Evolutionary conservation across 192 early-diverging fungal species (phyloP).

Genomic region (Phlyctochytrium planicorne): DNA sequence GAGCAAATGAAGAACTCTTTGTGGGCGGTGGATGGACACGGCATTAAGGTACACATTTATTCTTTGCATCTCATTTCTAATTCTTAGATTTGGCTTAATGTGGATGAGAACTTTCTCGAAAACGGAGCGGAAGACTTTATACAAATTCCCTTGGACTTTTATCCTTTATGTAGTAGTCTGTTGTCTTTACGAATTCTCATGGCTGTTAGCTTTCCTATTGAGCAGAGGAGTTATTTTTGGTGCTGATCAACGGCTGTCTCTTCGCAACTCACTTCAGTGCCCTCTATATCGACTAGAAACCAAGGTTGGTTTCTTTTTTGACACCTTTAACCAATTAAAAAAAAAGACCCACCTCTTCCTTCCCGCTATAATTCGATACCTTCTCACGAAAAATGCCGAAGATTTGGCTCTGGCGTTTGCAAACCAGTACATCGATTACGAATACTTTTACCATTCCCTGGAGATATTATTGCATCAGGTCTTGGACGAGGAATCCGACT

Average conservation of each 20-base stretch:
- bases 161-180: slow-evolving; percentile 68
- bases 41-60: slow-evolving; percentile 52
- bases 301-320: slow-evolving; percentile 47
- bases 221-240: slow-evolving; percentile 74
- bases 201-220: slow-evolving; percentile 61
- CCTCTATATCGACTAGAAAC: slow-evolving; percentile 61
- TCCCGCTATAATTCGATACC: slow-evolving; percentile 62
- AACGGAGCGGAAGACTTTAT: slow-evolving; percentile 35
- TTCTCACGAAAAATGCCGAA: slow-evolving; percentile 54
- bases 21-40: slow-evolving; percentile 68
- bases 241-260: slow-evolving; percentile 64
- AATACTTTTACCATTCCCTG: slow-evolving; percentile 89
- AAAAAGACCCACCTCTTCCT: slow-evolving; percentile 75
- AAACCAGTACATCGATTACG: slow-evolving; percentile 64
- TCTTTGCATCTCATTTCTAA: neutral
- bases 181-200: neutral
- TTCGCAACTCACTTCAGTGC: slow-evolving; percentile 56
- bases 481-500: slow-evolving; percentile 79
- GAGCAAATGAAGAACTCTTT: slow-evolving; percentile 61
- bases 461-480: slow-evolving; percentile 89
- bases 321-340: neutral
- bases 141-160: slow-evolving; percentile 69
- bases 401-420: slow-evolving; percentile 70
- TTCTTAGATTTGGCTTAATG: slow-evolving; percentile 27
- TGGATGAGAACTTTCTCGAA: neutral